Percentiles rank a stretch among this genome's conserved stretches.
Conservation (phyloP, 495 filamentous ascomycete species). For the Aspergillus sclerotioniger region DNA sequence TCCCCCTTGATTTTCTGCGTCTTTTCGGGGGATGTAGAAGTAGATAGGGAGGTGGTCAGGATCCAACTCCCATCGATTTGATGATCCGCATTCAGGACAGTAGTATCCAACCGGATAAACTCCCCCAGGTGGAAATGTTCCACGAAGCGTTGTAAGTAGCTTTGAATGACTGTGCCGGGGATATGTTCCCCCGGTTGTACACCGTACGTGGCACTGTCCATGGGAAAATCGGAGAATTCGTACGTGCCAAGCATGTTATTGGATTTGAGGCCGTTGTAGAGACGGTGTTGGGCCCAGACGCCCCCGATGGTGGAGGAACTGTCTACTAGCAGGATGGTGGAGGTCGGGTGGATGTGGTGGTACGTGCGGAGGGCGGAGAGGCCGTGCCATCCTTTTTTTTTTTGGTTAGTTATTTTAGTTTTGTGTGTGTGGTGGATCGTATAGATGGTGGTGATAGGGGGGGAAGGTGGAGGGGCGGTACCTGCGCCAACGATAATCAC, state of each 20-base stretch:
- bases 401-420: background rate
- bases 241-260: constrained; percentile 64
- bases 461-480: constrained; percentile 16
- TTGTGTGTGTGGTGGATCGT: background rate
- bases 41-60: background rate
- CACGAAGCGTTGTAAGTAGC: constrained; percentile 65
- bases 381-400: constrained; percentile 52
- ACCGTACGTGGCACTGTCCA: constrained; percentile 58
- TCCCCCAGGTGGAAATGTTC: constrained; percentile 54
- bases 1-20: constrained; percentile 35
- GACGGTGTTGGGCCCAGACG: constrained; percentile 62
- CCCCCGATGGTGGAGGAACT: constrained; percentile 60
- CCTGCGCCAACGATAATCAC: constrained; percentile 42
- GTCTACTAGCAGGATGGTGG: constrained; percentile 54
- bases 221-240: constrained; percentile 72
- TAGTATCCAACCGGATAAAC: constrained; percentile 50
- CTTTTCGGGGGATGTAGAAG: background rate
- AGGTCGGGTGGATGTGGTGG: constrained; percentile 50
- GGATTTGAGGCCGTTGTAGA: constrained; percentile 67
- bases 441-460: background rate
- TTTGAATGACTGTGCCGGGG: constrained; percentile 60
- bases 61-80: constrained; percentile 1
- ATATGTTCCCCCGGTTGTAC: constrained; percentile 65
- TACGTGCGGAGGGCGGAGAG: constrained; percentile 62
- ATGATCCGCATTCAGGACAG: constrained; percentile 49